phyloP scores from a whole-genome alignment of 2,329 filamentous ascomycete species.

The Aureobasidium vineae region DNA sequence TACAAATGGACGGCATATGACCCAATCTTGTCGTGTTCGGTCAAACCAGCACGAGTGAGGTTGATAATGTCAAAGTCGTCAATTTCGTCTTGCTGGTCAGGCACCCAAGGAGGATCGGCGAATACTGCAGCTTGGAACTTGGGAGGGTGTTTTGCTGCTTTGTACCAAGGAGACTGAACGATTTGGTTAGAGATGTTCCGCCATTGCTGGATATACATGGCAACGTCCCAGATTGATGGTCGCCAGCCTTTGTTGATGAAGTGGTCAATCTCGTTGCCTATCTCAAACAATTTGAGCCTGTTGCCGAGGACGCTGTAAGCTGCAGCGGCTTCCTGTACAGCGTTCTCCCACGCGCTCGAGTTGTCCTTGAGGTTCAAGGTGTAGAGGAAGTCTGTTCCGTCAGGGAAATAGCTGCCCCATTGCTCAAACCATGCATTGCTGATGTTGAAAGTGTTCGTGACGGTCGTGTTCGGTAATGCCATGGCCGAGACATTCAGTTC shows the following conservation, averaged over 20 bases:
- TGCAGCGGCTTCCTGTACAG: background rate
- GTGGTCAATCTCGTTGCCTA: constrained; percentile 25
- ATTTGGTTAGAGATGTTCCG: constrained; percentile 28
- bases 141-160: constrained; percentile 19
- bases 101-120: constrained; percentile 4
- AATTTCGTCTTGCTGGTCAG: constrained; percentile 16
- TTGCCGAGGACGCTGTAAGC: background rate
- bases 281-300: constrained; percentile 24
- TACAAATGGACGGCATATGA: constrained; percentile 7
- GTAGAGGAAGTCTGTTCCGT: constrained; percentile 11
- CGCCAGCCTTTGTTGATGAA: constrained; percentile 17
- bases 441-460: constrained; percentile 21
- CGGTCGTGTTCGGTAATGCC: background rate
- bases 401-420: background rate
- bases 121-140: constrained; percentile 30
- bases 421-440: constrained; percentile 9
- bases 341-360: constrained; percentile 7
- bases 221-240: background rate
- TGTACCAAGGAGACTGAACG: constrained; percentile 26
- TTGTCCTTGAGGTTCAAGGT: background rate
- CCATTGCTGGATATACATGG: constrained; percentile 21
- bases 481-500: background rate
- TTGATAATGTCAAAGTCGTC: constrained; percentile 29
- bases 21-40: constrained; percentile 1
- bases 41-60: constrained; percentile 28